Base-by-base conservation (phyloP, 2,329 filamentous ascomycete genomes). In the Xylaria sp. region DNA sequence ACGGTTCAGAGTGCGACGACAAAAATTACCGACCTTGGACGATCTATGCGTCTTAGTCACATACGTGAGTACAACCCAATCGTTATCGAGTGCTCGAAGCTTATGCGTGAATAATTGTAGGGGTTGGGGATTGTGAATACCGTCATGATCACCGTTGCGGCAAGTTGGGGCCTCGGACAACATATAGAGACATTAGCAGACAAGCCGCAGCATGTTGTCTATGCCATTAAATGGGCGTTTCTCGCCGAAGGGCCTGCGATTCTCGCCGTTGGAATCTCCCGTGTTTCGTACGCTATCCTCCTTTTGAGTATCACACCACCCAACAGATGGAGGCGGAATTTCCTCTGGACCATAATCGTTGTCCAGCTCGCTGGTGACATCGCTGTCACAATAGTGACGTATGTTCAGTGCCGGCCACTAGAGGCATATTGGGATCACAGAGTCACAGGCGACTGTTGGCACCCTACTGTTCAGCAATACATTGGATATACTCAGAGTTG, bases 121-220 rank as follows among this genome's bases (percentile, higher is more conserved):
- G 8, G 46, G 13, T 46, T 67, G 17, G 62, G 41, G 6, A 13
- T 43, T 25, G 13, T 17, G 7, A 29, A 53, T n/a, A 53, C 15
- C 13, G 17, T 31, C 5, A 41, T 53, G 25, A 8, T 41, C 13
- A 21, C 49, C 3, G 8, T 53, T 5, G 29, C 37, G 3, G 23
- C 37, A 9, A 41, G n/a, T 4, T 53, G 37, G 49, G 49, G 49
- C 0, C 49, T 53, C 15, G 49, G 49, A 19, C 25, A 21, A 40
- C 49, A 53, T 15, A 31, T 53, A 4, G 10, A 7, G 3, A 11
- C 10, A n/a, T 25, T 53, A 2, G n/a, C 29, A 41, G 41, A 35
- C 1, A 19, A 43, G 10, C 25, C 25, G 31, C 7, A 19, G 3
- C n/a, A 47, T 3, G n/a, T 33, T 3, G 25, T 31, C 9, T 33